Evolutionary conservation across 2,329 filamentous ascomycete genomes (phyloP).

Genomic region (Exserohilum rostratum): DNA sequence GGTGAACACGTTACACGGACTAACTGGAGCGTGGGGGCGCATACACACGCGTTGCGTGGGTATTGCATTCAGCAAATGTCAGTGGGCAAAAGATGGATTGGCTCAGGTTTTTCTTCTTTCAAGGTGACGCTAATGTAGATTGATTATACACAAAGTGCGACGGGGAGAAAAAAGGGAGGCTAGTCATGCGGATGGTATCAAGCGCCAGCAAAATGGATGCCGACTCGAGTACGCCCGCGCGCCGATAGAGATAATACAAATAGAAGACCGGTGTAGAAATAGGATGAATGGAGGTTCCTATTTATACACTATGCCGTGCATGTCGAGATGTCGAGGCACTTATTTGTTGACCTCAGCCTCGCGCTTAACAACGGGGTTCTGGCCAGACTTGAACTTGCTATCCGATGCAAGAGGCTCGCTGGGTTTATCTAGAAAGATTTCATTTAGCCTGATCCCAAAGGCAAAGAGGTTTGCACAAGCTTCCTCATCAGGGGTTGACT

Average conservation of each 20-base stretch:
- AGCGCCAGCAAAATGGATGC: slow-evolving; percentile 13
- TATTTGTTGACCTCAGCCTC: slow-evolving; percentile 60
- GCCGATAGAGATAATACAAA: slow-evolving; percentile 7
- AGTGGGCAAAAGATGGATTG: background rate
- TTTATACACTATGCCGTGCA: background rate
- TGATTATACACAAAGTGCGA: slow-evolving; percentile 8
- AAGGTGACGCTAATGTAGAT: background rate
- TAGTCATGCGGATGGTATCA: slow-evolving; percentile 11
- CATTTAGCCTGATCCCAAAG: slow-evolving; percentile 31
- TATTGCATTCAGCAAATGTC: too few relatives aligned
- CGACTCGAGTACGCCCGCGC: slow-evolving; percentile 8
- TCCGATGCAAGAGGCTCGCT: slow-evolving; percentile 60
- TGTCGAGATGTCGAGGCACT: background rate
- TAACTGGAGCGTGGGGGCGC: background rate
- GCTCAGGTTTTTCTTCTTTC: slow-evolving; percentile 1
- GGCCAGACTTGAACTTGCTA: slow-evolving; percentile 51
- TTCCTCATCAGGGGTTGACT: slow-evolving; percentile 32
- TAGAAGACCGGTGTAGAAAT: slow-evolving; percentile 1
- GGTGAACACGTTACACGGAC: background rate
- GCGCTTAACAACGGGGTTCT: slow-evolving; percentile 53
- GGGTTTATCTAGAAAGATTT: slow-evolving; percentile 55
- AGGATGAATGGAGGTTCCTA: background rate
- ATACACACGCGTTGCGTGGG: too few relatives aligned
- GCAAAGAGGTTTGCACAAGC: slow-evolving; percentile 30
- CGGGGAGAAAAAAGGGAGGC: slow-evolving; percentile 3